phyloP scores from a whole-genome alignment of 768 basidiomycete species.

The Auricularia auricula-judae region DNA sequence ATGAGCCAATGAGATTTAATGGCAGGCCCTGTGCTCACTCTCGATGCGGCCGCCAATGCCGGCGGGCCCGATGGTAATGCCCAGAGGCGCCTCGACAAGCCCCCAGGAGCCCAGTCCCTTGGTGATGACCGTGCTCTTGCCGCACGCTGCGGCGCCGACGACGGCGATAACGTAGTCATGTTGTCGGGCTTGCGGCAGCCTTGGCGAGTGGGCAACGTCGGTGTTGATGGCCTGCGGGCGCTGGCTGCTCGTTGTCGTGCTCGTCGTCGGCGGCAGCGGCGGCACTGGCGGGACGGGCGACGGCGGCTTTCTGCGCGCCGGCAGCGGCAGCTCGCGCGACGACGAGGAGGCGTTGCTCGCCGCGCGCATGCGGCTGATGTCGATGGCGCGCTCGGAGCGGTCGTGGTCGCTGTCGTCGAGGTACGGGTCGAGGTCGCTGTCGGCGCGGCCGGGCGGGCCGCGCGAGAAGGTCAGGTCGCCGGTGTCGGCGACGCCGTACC shows the following conservation, averaged over 20 bases:
- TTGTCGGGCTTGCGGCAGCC: background rate
- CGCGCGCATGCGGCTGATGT: background rate
- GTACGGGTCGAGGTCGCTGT: background rate
- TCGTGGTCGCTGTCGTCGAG: background rate
- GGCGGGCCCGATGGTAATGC: background rate
- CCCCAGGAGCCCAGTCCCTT: constrained; percentile 61
- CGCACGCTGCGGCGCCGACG: constrained; percentile 66
- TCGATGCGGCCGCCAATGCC: background rate
- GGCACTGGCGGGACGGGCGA: background rate
- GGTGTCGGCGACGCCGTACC: background rate
- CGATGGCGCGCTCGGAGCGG: background rate
- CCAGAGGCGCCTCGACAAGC: constrained; percentile 22
- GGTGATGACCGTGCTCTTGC: constrained; percentile 74
- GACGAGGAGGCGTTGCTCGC: background rate
- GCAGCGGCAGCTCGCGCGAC: background rate
- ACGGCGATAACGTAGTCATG: constrained; percentile 41
- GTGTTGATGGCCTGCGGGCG: background rate
- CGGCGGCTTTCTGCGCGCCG: background rate
- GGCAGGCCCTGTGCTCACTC: background rate
- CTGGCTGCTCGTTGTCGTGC: background rate
- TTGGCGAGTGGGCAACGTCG: background rate
- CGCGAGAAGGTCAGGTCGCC: background rate
- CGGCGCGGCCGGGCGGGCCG: background rate
- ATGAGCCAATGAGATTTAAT: background rate
- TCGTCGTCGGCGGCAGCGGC: background rate